Evolutionary conservation across 192 early-diverging fungal genomes (phyloP), one percentile per base, ranked within the genome.

Genomic region (Rhizoclosmatium sp.): DNA sequence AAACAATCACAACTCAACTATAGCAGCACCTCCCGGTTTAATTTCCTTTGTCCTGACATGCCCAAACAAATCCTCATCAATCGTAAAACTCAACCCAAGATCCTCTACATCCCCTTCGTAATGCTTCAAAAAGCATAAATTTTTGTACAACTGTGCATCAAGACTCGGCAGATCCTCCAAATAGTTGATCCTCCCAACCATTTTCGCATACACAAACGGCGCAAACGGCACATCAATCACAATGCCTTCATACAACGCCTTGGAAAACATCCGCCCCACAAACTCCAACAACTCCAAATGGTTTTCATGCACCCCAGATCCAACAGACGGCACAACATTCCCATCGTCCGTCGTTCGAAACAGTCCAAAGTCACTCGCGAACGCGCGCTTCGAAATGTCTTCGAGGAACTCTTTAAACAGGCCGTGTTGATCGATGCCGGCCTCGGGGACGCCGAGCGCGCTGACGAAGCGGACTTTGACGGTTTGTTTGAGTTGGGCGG

Each of bases 211-310:
- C 4, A 87, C 65, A 75, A 87, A 87, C 19, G 71, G 49, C 31
- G 87, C 86, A 59, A 87, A 87, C 14, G 86, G 86, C 21, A 88
- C 78, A 70, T 87, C 86, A 74, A 87, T 89, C 45, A 83, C 79
- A 59, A 87, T 87, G 41, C 86, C 85, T 67, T 85, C 86, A 62
- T 86, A 88, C 49, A 87, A 60, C 31, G 86, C 86, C 60, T 87
- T 87, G 2, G 76, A 84, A 42, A 87, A 75, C 4, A 87, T 78
- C 65, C 65, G 16, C 1, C 86, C 86, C 14, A 84, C 69, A 73
- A 87, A 87, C 23, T 87, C 83, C 23, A 87, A 68, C 23, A 87
- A 51, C 10, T 82, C 2, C 40, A 87, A 66, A 81, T 87, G 83
- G 14, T 87, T 65, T 23, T 87, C 83, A 23, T 80, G 82, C 21